Evolutionary conservation across 202 grass and related monocot genomes (phyloP), one percentile per base, ranked within the genome.

Genomic region (Dendrocalamus latiflorus): DNA sequence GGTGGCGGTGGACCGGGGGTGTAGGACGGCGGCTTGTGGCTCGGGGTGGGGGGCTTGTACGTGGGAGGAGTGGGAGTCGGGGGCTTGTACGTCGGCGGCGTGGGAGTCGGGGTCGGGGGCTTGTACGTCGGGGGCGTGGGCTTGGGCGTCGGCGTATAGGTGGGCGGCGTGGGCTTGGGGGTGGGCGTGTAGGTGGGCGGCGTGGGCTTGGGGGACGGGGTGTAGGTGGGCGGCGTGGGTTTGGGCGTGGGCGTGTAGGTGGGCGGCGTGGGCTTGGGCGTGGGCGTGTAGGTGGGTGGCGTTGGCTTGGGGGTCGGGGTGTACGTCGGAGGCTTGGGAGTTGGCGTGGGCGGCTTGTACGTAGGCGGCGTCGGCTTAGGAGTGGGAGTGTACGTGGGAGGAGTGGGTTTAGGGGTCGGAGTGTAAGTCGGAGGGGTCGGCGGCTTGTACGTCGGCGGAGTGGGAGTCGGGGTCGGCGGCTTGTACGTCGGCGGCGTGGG

Each of bases 1-100:
- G 83, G 83, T 41, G 88, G 88, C 57, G 80, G 80, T 3, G 88
- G 88, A 45, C 33, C 25, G 30, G 80, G 69, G 17, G 70, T 12
- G 63, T 66, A 66, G 9, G 63, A 66, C 34, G 63, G 63, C 17
- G 77, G 48, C 77, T 80, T 80, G 36, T 43, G 28, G 4, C 14
- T n/a, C 5, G 75, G 75, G 0, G 81, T 58, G 0, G 88, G 68
- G 4, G 80, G 50, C 70, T 58, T 66, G 80, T 74, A 42, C 0
- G 62, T 41, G 0, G n/a, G n/a, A n/a, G 77, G 64, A 0, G 68
- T 62, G 14, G 74, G 72, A 2, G 37, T 75, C 21, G 80, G 81
- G 2, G 77, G 74, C 0, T 66, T 79, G 59, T 84, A 79, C 14
- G 79, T 18, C 4, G 86, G 79, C 10, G 79, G 73, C 0, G 77